phyloP scores from a whole-genome alignment of 2,329 filamentous ascomycete genomes.

The Tolypocladium album region DNA sequence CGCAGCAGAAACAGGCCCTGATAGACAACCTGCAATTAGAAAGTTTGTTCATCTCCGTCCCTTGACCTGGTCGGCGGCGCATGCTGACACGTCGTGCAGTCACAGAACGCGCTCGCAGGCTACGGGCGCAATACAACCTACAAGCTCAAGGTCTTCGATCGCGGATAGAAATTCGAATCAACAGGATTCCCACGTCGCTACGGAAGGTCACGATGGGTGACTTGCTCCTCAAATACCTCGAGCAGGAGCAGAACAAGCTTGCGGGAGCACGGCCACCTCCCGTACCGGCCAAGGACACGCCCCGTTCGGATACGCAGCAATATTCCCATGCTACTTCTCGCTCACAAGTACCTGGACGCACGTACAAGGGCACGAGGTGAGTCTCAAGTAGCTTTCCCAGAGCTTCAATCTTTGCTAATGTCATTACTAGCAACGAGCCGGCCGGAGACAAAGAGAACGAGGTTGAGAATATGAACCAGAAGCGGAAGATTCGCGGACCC shows the following conservation, averaged over 20 bases:
- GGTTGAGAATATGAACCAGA: slow-evolving; percentile 46
- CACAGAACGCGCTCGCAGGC: slow-evolving; percentile 74
- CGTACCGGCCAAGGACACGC: slow-evolving; percentile 38
- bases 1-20: slow-evolving; percentile 71
- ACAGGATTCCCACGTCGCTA: slow-evolving; percentile 73
- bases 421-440: slow-evolving; percentile 46
- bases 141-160: slow-evolving; percentile 78
- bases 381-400: slow-evolving; percentile 7
- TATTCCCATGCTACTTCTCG: slow-evolving; percentile 14
- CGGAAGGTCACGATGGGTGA: slow-evolving; percentile 77
- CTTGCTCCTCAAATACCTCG: slow-evolving; percentile 45
- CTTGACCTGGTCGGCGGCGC: not conserved
- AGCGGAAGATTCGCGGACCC: slow-evolving; percentile 49
- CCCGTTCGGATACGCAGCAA: slow-evolving; percentile 25
- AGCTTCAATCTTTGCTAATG: slow-evolving; percentile 4
- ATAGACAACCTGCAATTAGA: slow-evolving; percentile 87
- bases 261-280: slow-evolving; percentile 28
- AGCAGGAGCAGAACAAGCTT: slow-evolving; percentile 31
- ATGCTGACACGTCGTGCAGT: slow-evolving; percentile 38
- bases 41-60: slow-evolving; percentile 41
- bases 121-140: slow-evolving; percentile 79
- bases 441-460: slow-evolving; percentile 71
- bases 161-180: slow-evolving; percentile 85
- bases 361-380: slow-evolving; percentile 42
- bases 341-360: slow-evolving; percentile 12